Percentiles rank a stretch among this genome's conserved stretches.
Evolutionary conservation across 2,329 filamentous ascomycete species (phyloP).

Genomic region (Pseudocercospora eumusae): DNA sequence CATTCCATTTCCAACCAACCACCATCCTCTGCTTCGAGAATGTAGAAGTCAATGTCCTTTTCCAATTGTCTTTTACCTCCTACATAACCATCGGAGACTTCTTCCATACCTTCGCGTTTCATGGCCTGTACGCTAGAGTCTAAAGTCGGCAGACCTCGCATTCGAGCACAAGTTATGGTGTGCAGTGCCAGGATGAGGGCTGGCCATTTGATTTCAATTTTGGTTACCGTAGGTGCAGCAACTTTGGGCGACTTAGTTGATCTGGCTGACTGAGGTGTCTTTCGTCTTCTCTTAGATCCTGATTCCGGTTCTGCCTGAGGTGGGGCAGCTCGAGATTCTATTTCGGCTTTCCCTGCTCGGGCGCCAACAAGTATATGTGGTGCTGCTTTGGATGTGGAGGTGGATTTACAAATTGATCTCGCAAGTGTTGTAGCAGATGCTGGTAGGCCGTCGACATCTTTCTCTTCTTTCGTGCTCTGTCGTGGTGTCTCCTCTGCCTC

Average conservation of each 20-base stretch:
- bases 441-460: conserved; percentile 12
- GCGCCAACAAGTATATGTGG: conserved; percentile 31
- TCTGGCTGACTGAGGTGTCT: conserved; percentile 20
- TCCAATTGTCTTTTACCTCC: conserved; percentile 11
- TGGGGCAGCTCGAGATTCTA: conserved; percentile 16
- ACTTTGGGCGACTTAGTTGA: not conserved
- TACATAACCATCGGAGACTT: conserved; percentile 1
- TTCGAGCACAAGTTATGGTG: conserved; percentile 18
- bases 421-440: conserved; percentile 42
- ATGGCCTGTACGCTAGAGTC: conserved; percentile 13
- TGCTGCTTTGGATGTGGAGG: conserved; percentile 21
- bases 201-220: conserved; percentile 23
- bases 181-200: conserved; percentile 25
- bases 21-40: conserved; percentile 29
- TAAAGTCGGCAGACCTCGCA: conserved; percentile 17
- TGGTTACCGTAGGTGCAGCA: not conserved
- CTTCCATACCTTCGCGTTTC: conserved; percentile 13
- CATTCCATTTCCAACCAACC: conserved; percentile 34
- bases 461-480: conserved; percentile 3
- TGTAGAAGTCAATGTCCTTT: conserved; percentile 26
- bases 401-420: conserved; percentile 54
- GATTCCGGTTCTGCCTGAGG: not conserved
- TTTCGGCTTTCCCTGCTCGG: conserved; percentile 23
- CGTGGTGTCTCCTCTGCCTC: conserved; percentile 2
- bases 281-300: conserved; percentile 3